Evolutionary conservation across 1,284 basidiomycete species (phyloP).

Genomic region (Cystobasidium pallidum): DNA sequence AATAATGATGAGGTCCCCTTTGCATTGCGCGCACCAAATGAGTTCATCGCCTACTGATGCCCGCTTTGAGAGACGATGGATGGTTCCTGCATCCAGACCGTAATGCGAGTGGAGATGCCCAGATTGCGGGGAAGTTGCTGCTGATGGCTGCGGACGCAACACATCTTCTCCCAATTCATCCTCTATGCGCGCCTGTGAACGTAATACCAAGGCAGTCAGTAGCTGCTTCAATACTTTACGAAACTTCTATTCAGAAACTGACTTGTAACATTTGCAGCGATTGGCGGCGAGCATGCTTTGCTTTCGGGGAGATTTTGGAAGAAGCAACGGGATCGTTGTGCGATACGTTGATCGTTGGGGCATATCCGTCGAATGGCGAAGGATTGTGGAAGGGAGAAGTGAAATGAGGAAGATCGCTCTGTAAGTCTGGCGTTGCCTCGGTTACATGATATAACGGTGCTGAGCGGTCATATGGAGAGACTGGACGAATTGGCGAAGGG

Average conservation of each 20-base stretch:
- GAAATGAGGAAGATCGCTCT: conserved; percentile 20
- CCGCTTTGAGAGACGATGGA: conserved; percentile 36
- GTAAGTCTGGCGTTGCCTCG: conserved; percentile 46
- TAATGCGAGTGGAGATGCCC: conserved; percentile 23
- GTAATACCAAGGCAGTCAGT: background rate
- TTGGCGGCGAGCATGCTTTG: conserved; percentile 47
- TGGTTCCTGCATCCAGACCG: conserved; percentile 34
- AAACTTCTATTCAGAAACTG: background rate
- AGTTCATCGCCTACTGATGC: conserved; percentile 49
- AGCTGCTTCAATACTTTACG: too few species aligned
- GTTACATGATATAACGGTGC: conserved; percentile 34
- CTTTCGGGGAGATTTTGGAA: conserved; percentile 34
- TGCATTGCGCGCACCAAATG: conserved; percentile 47
- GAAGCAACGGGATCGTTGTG: background rate
- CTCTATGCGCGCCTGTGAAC: conserved; percentile 50
- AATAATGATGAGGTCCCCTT: conserved; percentile 45
- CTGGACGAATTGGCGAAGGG: conserved; percentile 1
- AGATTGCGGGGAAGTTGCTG: background rate
- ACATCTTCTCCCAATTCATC: conserved; percentile 49
- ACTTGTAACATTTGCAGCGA: conserved; percentile 47
- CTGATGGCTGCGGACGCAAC: background rate
- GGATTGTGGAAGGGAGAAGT: conserved; percentile 44
- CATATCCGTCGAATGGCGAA: conserved; percentile 36
- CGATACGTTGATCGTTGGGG: conserved; percentile 16
- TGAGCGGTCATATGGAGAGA: background rate